phyloP scores from a whole-genome alignment of 108 stramenopile species.

The Skeletonema grethae region DNA sequence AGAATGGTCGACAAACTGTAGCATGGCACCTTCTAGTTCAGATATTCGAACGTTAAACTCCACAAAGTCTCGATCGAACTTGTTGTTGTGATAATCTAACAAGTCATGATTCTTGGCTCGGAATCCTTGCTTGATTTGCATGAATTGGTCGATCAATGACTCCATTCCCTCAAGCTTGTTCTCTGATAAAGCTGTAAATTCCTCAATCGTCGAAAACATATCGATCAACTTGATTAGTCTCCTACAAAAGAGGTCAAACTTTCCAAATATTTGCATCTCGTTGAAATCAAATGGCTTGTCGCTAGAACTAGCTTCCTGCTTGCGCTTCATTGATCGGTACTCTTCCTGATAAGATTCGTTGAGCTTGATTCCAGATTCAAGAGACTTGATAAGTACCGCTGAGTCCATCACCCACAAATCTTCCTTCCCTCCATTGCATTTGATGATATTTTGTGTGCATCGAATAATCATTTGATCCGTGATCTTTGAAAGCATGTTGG shows the following conservation, averaged over 20 bases:
- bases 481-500: conserved; percentile 79
- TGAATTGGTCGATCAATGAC: conserved; percentile 75
- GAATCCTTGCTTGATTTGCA: conserved; percentile 77
- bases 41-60: conserved; percentile 88
- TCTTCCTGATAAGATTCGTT: conserved; percentile 90
- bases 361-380: conserved; percentile 83
- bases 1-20: conserved; percentile 88
- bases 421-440: conserved; percentile 18
- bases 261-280: conserved; percentile 89
- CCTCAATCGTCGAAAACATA: conserved; percentile 89
- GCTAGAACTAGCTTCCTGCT: conserved; percentile 72
- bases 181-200: conserved; percentile 73
- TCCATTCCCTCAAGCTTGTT: conserved; percentile 94
- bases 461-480: conserved; percentile 89
- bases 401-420: conserved; percentile 84
- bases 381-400: conserved; percentile 63
- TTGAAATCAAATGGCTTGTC: conserved; percentile 91
- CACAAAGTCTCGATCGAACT: conserved; percentile 88
- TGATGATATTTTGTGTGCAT: conserved; percentile 73
- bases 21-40: conserved; percentile 76
- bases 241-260: conserved; percentile 91
- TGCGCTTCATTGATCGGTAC: conserved; percentile 82
- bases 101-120: conserved; percentile 82
- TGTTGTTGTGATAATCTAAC: conserved; percentile 89
- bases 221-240: conserved; percentile 90